phyloP scores from a whole-genome alignment of 345 rosid species.

The Limnanthes douglasii region DNA sequence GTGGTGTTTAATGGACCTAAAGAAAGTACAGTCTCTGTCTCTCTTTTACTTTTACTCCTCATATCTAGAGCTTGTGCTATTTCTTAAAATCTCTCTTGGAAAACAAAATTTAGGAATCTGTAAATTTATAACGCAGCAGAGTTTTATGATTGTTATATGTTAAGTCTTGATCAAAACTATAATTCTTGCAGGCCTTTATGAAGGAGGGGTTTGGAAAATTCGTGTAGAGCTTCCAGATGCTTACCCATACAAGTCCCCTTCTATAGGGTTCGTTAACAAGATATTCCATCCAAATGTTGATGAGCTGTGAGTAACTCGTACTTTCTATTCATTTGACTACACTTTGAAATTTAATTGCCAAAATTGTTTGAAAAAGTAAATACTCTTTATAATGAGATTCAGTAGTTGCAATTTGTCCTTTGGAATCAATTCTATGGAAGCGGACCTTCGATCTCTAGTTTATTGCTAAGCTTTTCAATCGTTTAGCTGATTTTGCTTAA shows the following conservation, averaged over 20 bases:
- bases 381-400: no score
- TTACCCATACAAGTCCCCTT: constrained; percentile 67
- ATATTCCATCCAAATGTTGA: constrained; percentile 72
- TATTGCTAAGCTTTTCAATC: not conserved
- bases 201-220: constrained; percentile 64
- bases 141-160: no score
- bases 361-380: not conserved
- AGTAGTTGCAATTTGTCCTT: not conserved
- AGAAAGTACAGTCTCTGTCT: constrained; percentile 31
- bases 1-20: constrained; percentile 67
- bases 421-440: not conserved
- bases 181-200: constrained; percentile 41
- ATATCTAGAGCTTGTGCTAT: not conserved
- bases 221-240: constrained; percentile 73
- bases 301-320: constrained; percentile 35
- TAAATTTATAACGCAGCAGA: not conserved
- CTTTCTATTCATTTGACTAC: not conserved
- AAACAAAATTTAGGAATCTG: not conserved
- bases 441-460: not conserved
- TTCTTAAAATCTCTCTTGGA: not conserved
- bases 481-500: not conserved
- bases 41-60: constrained; percentile 5
- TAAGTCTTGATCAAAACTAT: no score
- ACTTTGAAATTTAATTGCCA: not conserved
- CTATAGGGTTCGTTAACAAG: constrained; percentile 61